Evolutionary conservation across 2,329 filamentous ascomycete genomes (phyloP).

Genomic region (Curvularia eragrostidis): DNA sequence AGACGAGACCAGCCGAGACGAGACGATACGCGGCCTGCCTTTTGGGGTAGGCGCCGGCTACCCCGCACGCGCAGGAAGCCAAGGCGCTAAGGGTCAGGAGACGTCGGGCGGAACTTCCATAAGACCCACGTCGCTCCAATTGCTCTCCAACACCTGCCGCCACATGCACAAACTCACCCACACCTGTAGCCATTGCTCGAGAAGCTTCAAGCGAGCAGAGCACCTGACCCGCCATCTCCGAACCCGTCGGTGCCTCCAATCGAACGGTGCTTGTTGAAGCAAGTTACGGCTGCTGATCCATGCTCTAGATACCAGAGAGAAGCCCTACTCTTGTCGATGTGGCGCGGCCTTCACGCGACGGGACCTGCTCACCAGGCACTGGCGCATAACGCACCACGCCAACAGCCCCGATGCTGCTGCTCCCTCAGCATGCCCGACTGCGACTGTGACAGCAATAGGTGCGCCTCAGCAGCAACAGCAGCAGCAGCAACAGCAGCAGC

Average conservation of each 20-base stretch:
- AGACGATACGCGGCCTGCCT: neutral
- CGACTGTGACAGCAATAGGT: constrained; percentile 10
- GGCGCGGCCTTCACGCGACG: constrained; percentile 38
- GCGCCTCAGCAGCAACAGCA: constrained; percentile 9
- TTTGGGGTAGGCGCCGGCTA: constrained; percentile 8
- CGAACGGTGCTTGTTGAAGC: constrained; percentile 2
- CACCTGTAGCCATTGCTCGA: constrained; percentile 36
- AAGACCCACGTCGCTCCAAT: constrained; percentile 18
- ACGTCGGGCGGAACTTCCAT: constrained; percentile 2
- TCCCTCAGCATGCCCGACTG: constrained; percentile 16
- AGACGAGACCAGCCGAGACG: neutral
- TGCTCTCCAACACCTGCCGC: constrained; percentile 26
- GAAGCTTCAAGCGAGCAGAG: constrained; percentile 41
- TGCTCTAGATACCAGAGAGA: constrained; percentile 38
- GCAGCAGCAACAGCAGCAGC: too few relatives aligned
- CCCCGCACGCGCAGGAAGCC: constrained; percentile 9
- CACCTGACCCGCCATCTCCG: constrained; percentile 41
- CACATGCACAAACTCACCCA: constrained; percentile 37
- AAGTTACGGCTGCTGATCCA: constrained; percentile 18
- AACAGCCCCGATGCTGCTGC: constrained; percentile 11
- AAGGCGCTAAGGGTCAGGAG: constrained; percentile 7
- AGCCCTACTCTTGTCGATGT: constrained; percentile 40
- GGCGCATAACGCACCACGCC: constrained; percentile 38
- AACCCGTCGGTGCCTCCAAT: constrained; percentile 34
- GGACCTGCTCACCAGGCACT: constrained; percentile 42